A percentile compares a stretch with the other conserved stretches of the same genome.
phyloP scores from a whole-genome alignment of 164 flowering plant genomes.

The Tetracentron sinense region DNA sequence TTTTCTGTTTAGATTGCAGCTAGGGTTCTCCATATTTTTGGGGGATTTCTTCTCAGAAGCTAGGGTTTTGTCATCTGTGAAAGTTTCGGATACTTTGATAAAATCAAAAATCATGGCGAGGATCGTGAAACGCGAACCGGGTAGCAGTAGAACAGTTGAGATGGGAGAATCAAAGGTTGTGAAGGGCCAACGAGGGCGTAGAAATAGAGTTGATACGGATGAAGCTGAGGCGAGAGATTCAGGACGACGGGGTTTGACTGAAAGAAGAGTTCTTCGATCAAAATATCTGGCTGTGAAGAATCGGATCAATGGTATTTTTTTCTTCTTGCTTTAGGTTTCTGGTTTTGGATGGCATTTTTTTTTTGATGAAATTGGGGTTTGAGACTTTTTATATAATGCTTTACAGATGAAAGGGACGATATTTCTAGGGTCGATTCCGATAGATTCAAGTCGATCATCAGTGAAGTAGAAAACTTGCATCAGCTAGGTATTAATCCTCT shows the following conservation, averaged over 20 bases:
- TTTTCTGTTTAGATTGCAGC: background rate
- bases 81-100: background rate
- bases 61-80: background rate
- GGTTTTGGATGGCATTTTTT: background rate
- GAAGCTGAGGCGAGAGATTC: conserved; percentile 10
- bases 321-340: background rate
- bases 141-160: conserved; percentile 4
- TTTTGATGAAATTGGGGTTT: background rate
- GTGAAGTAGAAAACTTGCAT: conserved; percentile 66
- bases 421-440: conserved; percentile 43
- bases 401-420: conserved; percentile 68
- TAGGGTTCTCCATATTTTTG: background rate
- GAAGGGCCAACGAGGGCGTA: conserved; percentile 13
- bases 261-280: conserved; percentile 49
- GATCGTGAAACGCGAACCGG: conserved; percentile 11
- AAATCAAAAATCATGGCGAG: conserved; percentile 12
- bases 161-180: conserved; percentile 6
- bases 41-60: background rate
- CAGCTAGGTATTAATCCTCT: conserved; percentile 56
- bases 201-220: background rate
- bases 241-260: conserved; percentile 15
- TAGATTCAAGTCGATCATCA: conserved; percentile 46
- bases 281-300: conserved; percentile 43
- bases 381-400: background rate
- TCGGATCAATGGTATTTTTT: conserved; percentile 37